Evolutionary conservation across 2,329 filamentous ascomycete genomes (phyloP).

Genomic region (Cladophialophora yegresii): DNA sequence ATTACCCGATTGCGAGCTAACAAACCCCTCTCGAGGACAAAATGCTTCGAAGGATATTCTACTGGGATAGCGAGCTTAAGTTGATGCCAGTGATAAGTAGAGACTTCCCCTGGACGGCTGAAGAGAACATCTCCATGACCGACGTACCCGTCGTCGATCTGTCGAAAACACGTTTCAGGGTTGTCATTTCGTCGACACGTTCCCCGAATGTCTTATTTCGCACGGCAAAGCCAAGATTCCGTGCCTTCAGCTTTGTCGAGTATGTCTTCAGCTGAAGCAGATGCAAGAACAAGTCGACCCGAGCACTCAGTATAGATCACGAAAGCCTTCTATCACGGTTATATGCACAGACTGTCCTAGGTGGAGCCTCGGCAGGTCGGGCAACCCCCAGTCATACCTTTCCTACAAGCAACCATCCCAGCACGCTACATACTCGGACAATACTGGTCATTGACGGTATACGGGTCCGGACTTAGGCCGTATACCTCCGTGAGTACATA

Average conservation of each 20-base stretch:
- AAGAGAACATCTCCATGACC: conserved; percentile 21
- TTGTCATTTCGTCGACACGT: background rate
- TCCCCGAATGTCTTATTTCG: background rate
- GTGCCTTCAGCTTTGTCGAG: background rate
- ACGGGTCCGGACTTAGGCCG: background rate
- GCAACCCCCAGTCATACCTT: background rate
- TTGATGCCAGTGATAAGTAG: conserved; percentile 34
- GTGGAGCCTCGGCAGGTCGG: background rate
- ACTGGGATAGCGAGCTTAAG: background rate
- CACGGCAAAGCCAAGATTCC: background rate
- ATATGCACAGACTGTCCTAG: background rate
- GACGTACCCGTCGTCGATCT: conserved; percentile 11
- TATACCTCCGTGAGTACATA: conserved; percentile 2
- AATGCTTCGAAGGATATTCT: too few relatives aligned
- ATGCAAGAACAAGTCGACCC: background rate
- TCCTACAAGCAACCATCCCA: background rate
- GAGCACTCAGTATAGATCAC: background rate
- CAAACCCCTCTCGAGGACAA: background rate
- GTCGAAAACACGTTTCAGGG: conserved; percentile 1
- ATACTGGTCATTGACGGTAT: background rate
- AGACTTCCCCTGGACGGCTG: conserved; percentile 27
- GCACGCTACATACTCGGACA: background rate
- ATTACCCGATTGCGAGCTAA: background rate
- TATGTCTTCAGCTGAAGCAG: background rate
- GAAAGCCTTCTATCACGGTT: background rate